These are phyloP conservation scores for Paraphaeosphaeria sporulosa DNA, from an alignment of 2,329 filamentous ascomycete genomes.

Conservation along the genomic window DNA sequence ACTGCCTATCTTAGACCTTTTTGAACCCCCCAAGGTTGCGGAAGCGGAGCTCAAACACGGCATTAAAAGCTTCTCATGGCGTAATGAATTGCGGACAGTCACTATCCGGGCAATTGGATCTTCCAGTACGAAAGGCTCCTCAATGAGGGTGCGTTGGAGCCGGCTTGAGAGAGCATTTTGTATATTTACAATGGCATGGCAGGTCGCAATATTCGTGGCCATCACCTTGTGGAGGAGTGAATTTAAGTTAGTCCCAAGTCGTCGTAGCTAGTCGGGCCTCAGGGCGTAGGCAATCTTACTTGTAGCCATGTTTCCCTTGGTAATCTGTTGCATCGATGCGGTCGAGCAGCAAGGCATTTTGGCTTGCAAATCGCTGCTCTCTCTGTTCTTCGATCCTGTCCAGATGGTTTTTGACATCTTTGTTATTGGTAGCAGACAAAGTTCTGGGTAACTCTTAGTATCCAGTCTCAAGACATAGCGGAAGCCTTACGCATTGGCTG, in stretches of 20 bases:
- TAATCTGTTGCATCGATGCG: constrained; percentile 9
- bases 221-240: constrained; percentile 14
- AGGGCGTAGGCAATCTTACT: constrained; percentile 19
- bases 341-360: constrained; percentile 4
- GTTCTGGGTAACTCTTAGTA: constrained; percentile 5
- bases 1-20: constrained; percentile 21
- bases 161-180: constrained; percentile 17
- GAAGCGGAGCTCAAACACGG: constrained; percentile 25
- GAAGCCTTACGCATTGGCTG: constrained; percentile 18
- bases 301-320: not conserved
- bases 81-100: constrained; percentile 25
- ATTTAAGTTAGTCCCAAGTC: constrained; percentile 20
- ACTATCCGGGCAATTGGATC: constrained; percentile 25
- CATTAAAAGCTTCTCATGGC: constrained; percentile 25
- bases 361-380: not conserved
- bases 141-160: constrained; percentile 14
- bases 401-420: constrained; percentile 9
- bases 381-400: constrained; percentile 4
- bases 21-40: constrained; percentile 16
- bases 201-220: constrained; percentile 23
- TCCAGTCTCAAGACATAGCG: not conserved
- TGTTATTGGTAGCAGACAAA: constrained; percentile 12
- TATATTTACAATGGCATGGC: constrained; percentile 16
- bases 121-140: constrained; percentile 27
- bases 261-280: constrained; percentile 16